phyloP scores from a whole-genome alignment of 2,329 filamentous ascomycete species.

The Xylariomycetidae sp. region DNA sequence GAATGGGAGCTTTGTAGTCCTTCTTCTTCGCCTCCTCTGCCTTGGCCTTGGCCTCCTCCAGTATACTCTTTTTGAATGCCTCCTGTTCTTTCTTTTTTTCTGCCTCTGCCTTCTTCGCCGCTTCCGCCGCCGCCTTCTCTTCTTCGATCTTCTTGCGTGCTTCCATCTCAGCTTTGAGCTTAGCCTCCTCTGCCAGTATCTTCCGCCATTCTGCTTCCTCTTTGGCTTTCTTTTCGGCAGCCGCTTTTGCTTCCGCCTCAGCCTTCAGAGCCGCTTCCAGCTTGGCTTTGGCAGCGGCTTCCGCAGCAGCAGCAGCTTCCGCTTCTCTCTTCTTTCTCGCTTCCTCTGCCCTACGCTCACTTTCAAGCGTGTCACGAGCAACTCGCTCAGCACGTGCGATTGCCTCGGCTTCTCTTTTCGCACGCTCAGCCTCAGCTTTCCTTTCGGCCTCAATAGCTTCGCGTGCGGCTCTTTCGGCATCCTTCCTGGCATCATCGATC shows the following conservation, averaged over 20 bases:
- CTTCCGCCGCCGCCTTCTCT: conserved; percentile 30
- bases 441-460: conserved; percentile 33
- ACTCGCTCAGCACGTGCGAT: conserved; percentile 28
- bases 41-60: conserved; percentile 41
- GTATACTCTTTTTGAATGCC: conserved; percentile 43
- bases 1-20: conserved; percentile 63
- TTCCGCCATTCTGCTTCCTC: conserved; percentile 23
- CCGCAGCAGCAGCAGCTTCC: conserved; percentile 40
- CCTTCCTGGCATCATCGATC: conserved; percentile 39
- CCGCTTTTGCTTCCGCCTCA: conserved; percentile 18
- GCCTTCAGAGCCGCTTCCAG: conserved; percentile 35
- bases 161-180: conserved; percentile 34
- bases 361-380: conserved; percentile 29
- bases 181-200: conserved; percentile 25
- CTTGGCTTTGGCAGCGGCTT: conserved; percentile 37
- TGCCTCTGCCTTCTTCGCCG: conserved; percentile 40
- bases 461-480: conserved; percentile 38
- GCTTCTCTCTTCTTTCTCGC: conserved; percentile 37
- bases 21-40: conserved; percentile 38
- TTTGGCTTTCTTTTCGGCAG: conserved; percentile 19
- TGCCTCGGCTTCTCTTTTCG: conserved; percentile 17
- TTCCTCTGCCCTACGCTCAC: conserved; percentile 34
- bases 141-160: conserved; percentile 32
- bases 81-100: conserved; percentile 51
- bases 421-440: conserved; percentile 30